Evolutionary conservation across 2,329 filamentous ascomycete species (phyloP).

Genomic region (Berkeleyomyces rouxiae): DNA sequence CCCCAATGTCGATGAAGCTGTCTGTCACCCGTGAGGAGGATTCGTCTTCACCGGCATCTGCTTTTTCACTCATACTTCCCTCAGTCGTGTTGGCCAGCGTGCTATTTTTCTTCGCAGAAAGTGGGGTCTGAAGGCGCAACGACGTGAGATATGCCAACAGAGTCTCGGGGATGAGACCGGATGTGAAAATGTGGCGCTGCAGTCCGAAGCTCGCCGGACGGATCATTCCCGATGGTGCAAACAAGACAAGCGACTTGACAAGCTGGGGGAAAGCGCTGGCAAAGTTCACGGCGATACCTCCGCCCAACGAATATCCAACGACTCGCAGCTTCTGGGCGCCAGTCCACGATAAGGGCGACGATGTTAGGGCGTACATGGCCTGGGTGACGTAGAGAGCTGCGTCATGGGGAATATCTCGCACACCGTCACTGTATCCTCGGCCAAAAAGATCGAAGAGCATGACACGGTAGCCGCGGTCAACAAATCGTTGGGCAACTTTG

Average conservation of each 20-base stretch:
- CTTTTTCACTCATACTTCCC: background rate
- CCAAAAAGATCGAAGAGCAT: conserved; percentile 66
- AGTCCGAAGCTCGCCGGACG: conserved; percentile 35
- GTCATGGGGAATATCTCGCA: conserved; percentile 52
- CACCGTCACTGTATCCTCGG: conserved; percentile 48
- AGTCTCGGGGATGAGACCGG: conserved; percentile 35
- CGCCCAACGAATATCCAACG: conserved; percentile 69
- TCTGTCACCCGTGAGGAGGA: conserved; percentile 15
- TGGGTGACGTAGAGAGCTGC: conserved; percentile 57
- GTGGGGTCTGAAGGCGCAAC: conserved; percentile 32
- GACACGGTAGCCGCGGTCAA: conserved; percentile 54
- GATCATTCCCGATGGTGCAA: conserved; percentile 67
- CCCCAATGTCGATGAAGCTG: conserved; percentile 24
- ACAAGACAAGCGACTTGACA: conserved; percentile 52
- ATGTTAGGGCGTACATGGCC: conserved; percentile 52
- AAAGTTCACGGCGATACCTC: conserved; percentile 60
- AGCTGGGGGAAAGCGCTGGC: conserved; percentile 55
- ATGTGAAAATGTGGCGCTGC: conserved; percentile 36
- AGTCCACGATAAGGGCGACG: conserved; percentile 54
- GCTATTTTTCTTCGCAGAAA: conserved; percentile 24
- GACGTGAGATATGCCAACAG: conserved; percentile 33
- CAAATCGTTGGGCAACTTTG: conserved; percentile 49
- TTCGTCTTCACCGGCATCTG: conserved; percentile 2
- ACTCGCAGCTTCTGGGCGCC: conserved; percentile 42
- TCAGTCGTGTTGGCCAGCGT: background rate